Conservation (phyloP, 345 rosid species). For the Theobroma cacao region DNA sequence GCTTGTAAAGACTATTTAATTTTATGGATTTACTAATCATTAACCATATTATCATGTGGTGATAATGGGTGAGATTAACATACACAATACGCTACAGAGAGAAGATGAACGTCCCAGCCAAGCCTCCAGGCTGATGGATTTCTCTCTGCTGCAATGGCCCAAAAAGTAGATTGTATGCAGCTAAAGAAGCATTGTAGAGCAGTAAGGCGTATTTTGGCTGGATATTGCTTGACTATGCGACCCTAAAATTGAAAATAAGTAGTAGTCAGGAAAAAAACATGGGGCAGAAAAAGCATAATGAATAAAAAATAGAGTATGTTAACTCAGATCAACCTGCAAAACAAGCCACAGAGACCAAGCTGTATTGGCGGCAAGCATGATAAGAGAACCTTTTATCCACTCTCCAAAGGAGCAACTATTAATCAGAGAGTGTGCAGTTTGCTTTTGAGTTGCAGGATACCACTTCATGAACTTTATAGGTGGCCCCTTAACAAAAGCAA, state of each 20-base stretch:
- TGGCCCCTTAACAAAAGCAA: conserved; percentile 79
- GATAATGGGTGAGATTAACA: conserved; percentile 5
- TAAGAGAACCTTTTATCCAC: conserved; percentile 66
- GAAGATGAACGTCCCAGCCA: conserved; percentile 65
- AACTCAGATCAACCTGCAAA: conserved; percentile 50
- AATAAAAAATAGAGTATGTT: not conserved
- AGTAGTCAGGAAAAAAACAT: not conserved
- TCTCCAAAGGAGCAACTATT: conserved; percentile 9
- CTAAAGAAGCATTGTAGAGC: conserved; percentile 75
- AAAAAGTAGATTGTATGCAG: conserved; percentile 61
- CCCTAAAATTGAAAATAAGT: conserved; percentile 27
- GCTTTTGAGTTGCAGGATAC: conserved; percentile 18
- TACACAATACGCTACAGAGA: conserved; percentile 84
- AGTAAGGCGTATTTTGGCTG: conserved; percentile 64
- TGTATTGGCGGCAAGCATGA: conserved; percentile 72
- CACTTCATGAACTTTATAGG: conserved; percentile 36
- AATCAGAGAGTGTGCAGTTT: conserved; percentile 14
- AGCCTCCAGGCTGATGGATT: conserved; percentile 71
- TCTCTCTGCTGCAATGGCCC: conserved; percentile 63
- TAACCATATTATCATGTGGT: not conserved
- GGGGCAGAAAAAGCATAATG: not conserved
- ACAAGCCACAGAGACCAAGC: conserved; percentile 84
- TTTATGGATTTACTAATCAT: not conserved
- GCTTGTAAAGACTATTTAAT: not conserved
- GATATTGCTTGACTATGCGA: conserved; percentile 57